Evolutionary conservation across 2,329 filamentous ascomycete species (phyloP).

Genomic region (Septoria linicola): DNA sequence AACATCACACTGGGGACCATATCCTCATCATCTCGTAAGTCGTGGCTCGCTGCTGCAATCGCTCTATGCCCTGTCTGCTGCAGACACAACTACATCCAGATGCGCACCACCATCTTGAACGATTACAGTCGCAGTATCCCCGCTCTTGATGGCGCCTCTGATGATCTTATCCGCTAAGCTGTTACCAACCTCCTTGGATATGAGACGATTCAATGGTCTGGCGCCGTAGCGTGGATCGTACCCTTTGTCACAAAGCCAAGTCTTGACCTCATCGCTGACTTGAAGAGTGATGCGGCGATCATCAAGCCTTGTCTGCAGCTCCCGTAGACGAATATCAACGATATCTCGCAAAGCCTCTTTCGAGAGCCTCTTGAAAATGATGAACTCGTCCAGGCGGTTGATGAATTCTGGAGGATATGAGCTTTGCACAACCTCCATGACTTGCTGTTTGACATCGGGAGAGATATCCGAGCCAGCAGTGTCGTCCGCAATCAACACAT

Average conservation of each 20-base stretch:
- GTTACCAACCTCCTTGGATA: constrained; percentile 86
- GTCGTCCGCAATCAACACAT: constrained; percentile 69
- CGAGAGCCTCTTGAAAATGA: constrained; percentile 87
- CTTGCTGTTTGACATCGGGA: constrained; percentile 69
- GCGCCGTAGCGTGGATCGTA: constrained; percentile 93
- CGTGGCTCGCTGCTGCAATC: background rate
- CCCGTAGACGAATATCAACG: constrained; percentile 83
- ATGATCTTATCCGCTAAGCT: constrained; percentile 89
- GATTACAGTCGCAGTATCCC: constrained; percentile 69
- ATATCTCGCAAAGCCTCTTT: constrained; percentile 79
- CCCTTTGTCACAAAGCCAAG: constrained; percentile 84
- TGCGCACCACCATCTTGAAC: constrained; percentile 59
- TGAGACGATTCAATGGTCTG: constrained; percentile 84
- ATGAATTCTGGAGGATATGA: constrained; percentile 88
- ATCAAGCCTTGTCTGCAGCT: constrained; percentile 78
- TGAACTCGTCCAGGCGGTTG: constrained; percentile 95
- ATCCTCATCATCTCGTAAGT: background rate
- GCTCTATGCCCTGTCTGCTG: background rate
- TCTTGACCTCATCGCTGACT: constrained; percentile 69
- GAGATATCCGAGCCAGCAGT: constrained; percentile 54
- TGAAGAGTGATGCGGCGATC: constrained; percentile 78
- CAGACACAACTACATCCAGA: constrained; percentile 31
- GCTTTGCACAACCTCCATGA: constrained; percentile 81
- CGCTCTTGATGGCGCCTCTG: constrained; percentile 72
- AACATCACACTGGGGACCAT: background rate